Conservation (phyloP, 2,329 filamentous ascomycete genomes). For the Onygena corvina region DNA sequence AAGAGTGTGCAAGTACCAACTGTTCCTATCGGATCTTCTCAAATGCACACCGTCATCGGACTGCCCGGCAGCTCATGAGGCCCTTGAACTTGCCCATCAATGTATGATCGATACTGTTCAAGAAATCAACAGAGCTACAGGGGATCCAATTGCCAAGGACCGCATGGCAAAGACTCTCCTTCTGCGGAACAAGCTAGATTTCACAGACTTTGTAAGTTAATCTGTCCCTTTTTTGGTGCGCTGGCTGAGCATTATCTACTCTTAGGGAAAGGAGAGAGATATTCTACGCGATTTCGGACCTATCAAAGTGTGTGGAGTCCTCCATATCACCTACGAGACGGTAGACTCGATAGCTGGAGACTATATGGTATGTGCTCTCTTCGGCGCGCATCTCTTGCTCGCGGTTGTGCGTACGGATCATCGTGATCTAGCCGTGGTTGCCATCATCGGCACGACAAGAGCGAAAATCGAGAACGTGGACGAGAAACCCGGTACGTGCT, state of each 20-base stretch:
- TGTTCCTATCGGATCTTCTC: slow-evolving; percentile 73
- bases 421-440: slow-evolving; percentile 59
- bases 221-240: background rate
- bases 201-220: slow-evolving; percentile 52
- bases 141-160: slow-evolving; percentile 57
- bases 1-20: slow-evolving; percentile 77
- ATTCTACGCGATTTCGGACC: slow-evolving; percentile 72
- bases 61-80: slow-evolving; percentile 69
- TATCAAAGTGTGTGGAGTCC: slow-evolving; percentile 65
- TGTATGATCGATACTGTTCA: slow-evolving; percentile 61
- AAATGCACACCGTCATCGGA: slow-evolving; percentile 74
- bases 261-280: slow-evolving; percentile 25
- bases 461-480: slow-evolving; percentile 28
- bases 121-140: slow-evolving; percentile 74
- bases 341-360: slow-evolving; percentile 55
- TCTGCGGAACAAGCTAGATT: slow-evolving; percentile 67
- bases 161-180: slow-evolving; percentile 72
- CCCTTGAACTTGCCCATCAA: slow-evolving; percentile 61
- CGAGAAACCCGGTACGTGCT: slow-evolving; percentile 25
- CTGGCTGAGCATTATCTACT: background rate
- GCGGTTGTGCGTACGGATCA: slow-evolving; percentile 55
- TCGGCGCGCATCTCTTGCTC: slow-evolving; percentile 65
- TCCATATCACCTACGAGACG: slow-evolving; percentile 73
- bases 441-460: slow-evolving; percentile 45
- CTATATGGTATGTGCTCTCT: slow-evolving; percentile 79